Evolutionary conservation across 441 rosid species (phyloP).

Genomic region (Croton laevigatus): DNA sequence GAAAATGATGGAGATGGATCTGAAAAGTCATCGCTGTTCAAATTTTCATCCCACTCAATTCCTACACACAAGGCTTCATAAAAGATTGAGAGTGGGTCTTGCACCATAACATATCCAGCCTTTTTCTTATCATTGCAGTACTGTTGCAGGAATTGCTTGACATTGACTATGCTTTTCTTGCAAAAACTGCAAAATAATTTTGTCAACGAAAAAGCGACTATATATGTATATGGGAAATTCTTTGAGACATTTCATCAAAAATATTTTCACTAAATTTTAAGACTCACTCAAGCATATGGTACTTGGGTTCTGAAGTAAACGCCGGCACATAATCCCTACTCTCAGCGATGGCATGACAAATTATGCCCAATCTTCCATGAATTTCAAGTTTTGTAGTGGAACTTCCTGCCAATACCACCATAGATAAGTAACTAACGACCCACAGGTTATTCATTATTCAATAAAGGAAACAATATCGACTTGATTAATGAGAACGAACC

Average conservation of each 20-base stretch:
- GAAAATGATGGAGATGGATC: slow-evolving; percentile 24
- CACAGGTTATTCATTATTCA: background rate
- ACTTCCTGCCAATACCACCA: slow-evolving; percentile 30
- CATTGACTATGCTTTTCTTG: slow-evolving; percentile 34
- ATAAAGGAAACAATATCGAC: background rate
- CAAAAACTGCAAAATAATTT: slow-evolving; percentile 33
- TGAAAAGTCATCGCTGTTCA: slow-evolving; percentile 16
- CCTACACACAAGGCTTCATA: slow-evolving; percentile 52
- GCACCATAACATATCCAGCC: slow-evolving; percentile 37
- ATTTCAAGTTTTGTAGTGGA: slow-evolving; percentile 44
- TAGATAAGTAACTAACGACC: background rate
- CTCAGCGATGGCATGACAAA: slow-evolving; percentile 59
- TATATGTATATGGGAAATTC: background rate
- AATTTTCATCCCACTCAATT: slow-evolving; percentile 25
- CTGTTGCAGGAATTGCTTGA: slow-evolving; percentile 44
- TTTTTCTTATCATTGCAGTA: slow-evolving; percentile 39
- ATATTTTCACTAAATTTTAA: background rate
- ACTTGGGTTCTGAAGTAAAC: background rate
- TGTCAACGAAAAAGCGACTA: background rate
- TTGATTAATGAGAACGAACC: slow-evolving; percentile 33
- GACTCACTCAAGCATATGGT: slow-evolving; percentile 47
- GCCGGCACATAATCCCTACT: background rate
- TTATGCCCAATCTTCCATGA: slow-evolving; percentile 54
- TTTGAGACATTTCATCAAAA: background rate
- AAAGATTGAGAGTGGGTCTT: slow-evolving; percentile 47